Evolutionary conservation across 306 rosid genomes (phyloP).

Genomic region (Luffa acutangula): DNA sequence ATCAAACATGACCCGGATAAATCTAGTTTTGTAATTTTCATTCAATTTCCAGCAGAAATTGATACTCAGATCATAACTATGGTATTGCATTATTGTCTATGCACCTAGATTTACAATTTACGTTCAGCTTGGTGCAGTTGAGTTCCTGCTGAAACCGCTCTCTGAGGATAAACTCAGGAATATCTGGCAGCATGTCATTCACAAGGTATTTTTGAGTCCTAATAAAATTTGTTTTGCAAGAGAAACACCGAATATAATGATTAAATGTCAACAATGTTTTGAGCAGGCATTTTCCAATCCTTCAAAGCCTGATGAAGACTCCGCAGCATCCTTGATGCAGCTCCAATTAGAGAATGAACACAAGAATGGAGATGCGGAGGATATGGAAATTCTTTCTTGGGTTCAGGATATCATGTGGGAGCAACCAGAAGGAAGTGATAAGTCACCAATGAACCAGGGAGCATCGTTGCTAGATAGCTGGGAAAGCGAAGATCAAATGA

Average conservation of each 20-base stretch:
- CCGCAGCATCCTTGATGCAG: slow-evolving; percentile 40
- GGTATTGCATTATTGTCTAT: neutral
- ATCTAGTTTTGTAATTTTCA: neutral
- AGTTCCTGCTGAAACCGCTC: slow-evolving; percentile 77
- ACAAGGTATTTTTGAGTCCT: slow-evolving; percentile 50
- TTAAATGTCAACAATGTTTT: neutral
- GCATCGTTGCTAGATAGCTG: slow-evolving; percentile 51
- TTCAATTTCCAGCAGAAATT: neutral
- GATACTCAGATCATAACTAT: neutral
- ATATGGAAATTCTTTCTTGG: slow-evolving; percentile 28
- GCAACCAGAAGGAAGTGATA: slow-evolving; percentile 47
- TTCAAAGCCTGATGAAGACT: slow-evolving; percentile 51
- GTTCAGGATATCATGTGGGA: slow-evolving; percentile 40
- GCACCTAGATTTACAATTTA: neutral
- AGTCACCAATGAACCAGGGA: slow-evolving; percentile 69
- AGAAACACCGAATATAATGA: neutral
- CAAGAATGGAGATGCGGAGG: slow-evolving; percentile 19
- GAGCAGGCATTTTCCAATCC: slow-evolving; percentile 76
- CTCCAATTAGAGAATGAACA: slow-evolving; percentile 31
- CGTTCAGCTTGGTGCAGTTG: slow-evolving; percentile 90
- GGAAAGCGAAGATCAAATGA: slow-evolving; percentile 72
- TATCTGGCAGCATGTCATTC: slow-evolving; percentile 99
- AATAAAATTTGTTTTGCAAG: neutral
- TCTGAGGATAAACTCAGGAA: slow-evolving; percentile 87
- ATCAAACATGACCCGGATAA: no score